These are phyloP conservation scores for Laetiporus sulphureus DNA, from an alignment of 1,284 basidiomycete genomes.

Conservation along the genomic window DNA sequence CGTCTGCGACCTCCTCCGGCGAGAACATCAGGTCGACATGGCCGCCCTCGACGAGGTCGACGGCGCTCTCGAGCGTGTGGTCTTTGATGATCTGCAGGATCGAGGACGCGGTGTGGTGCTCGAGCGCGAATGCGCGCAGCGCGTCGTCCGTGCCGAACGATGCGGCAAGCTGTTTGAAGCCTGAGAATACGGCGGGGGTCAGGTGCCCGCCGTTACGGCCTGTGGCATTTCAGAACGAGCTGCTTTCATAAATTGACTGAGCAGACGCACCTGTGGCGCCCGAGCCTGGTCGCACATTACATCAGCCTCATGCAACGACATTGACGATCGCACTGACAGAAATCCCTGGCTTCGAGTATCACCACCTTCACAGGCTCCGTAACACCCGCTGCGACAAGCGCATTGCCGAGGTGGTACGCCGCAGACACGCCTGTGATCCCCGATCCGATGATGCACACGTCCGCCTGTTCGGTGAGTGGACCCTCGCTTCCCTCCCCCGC, in stretches of 20 bases:
- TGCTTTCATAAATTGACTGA: neutral
- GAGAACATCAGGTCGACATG: conserved; percentile 50
- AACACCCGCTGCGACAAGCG: conserved; percentile 16
- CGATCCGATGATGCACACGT: conserved; percentile 72
- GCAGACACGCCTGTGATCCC: conserved; percentile 72
- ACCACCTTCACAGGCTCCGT: conserved; percentile 37
- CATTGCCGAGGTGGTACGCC: conserved; percentile 59
- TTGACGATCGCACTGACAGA: conserved; percentile 47
- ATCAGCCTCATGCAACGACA: neutral
- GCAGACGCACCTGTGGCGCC: conserved; percentile 63
- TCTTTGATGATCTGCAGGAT: conserved; percentile 45
- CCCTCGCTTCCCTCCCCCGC: conserved; percentile 59
- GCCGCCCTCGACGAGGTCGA: conserved; percentile 61
- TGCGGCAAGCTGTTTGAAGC: conserved; percentile 34
- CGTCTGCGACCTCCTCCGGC: conserved; percentile 32
- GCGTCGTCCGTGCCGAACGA: conserved; percentile 49
- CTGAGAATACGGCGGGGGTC: conserved; percentile 42
- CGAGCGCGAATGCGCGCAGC: conserved; percentile 45
- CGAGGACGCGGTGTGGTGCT: conserved; percentile 45
- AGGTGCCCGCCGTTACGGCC: conserved; percentile 79
- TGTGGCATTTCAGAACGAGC: conserved; percentile 18
- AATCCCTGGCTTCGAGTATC: conserved; percentile 70
- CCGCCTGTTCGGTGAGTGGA: conserved; percentile 46
- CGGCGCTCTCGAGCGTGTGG: conserved; percentile 35
- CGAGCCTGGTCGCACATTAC: conserved; percentile 41